These are phyloP conservation scores for Alloascoidea africana DNA, from an alignment of 805 yeast genomes.

Conservation along the genomic window DNA sequence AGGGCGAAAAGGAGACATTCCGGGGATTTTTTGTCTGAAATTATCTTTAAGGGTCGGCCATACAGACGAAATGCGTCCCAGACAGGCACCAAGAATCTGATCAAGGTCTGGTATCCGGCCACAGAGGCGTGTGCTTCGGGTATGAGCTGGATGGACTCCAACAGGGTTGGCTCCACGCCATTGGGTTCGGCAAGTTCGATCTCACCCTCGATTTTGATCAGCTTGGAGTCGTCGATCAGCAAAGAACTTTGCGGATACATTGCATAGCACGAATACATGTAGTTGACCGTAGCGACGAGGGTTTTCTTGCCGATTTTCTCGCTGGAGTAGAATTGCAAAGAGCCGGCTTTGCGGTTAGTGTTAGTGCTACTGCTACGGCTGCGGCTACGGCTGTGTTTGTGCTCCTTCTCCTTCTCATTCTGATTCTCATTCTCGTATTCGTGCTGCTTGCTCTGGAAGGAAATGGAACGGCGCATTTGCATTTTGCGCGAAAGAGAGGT, in stretches of 20 bases:
- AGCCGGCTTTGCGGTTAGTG: too few species aligned
- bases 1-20: conserved; percentile 44
- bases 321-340: conserved; percentile 49
- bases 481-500: too few species aligned
- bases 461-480: too few species aligned
- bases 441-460: conserved; percentile 19
- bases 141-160: conserved; percentile 41
- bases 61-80: conserved; percentile 48
- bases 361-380: conserved; percentile 17
- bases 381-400: too few species aligned
- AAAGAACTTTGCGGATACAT: conserved; percentile 60
- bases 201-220: conserved; percentile 61
- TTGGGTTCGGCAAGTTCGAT: conserved; percentile 28
- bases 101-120: conserved; percentile 49
- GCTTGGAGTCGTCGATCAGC: conserved; percentile 60
- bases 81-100: conserved; percentile 47
- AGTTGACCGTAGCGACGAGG: conserved; percentile 55
- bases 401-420: too few species aligned
- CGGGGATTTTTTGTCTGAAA: conserved; percentile 38
- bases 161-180: conserved; percentile 23
- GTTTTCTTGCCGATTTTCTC: conserved; percentile 44
- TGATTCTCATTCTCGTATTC: too few species aligned
- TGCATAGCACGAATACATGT: conserved; percentile 51
- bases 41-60: conserved; percentile 47
- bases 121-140: conserved; percentile 56